phyloP scores from a whole-genome alignment of 306 rosid species.

The Quillaja saponaria region DNA sequence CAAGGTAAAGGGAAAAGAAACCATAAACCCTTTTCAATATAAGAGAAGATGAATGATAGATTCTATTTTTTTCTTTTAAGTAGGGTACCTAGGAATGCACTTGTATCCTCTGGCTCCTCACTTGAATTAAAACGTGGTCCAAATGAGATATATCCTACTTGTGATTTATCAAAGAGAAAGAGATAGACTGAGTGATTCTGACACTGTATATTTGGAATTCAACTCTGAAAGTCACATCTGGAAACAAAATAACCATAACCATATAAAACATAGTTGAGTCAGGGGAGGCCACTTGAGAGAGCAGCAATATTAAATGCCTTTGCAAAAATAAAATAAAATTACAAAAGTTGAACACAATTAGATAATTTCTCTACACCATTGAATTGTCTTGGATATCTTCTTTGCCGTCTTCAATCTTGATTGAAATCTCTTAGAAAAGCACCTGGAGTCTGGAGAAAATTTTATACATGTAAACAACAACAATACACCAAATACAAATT shows the following conservation, averaged over 20 bases:
- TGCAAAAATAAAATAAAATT: conserved; percentile 16
- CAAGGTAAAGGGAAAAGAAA: conserved; percentile 19
- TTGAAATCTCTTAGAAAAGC: conserved; percentile 30
- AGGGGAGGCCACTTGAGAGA: conserved; percentile 28
- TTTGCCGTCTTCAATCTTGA: conserved; percentile 18
- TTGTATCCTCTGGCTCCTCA: conserved; percentile 22
- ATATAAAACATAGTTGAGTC: conserved; percentile 29
- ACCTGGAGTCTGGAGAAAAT: conserved; percentile 41
- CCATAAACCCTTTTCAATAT: conserved; percentile 9
- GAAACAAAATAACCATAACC: conserved; percentile 29
- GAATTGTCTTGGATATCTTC: conserved; percentile 32
- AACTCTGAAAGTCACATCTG: conserved; percentile 27
- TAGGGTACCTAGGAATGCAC: conserved; percentile 15
- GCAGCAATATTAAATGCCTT: conserved; percentile 32
- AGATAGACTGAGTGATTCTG: background rate
- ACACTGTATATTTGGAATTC: conserved; percentile 27
- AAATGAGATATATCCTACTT: conserved; percentile 2
- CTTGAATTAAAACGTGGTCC: background rate
- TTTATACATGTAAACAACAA: too few relatives aligned
- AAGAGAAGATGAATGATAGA: conserved; percentile 17
- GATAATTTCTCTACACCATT: conserved; percentile 33
- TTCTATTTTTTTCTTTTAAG: conserved; percentile 26
- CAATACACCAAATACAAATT: background rate
- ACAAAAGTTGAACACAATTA: conserved; percentile 38
- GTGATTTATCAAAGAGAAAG: conserved; percentile 14